Conservation (phyloP, 441 rosid genomes). For the Mallotus repandus region DNA sequence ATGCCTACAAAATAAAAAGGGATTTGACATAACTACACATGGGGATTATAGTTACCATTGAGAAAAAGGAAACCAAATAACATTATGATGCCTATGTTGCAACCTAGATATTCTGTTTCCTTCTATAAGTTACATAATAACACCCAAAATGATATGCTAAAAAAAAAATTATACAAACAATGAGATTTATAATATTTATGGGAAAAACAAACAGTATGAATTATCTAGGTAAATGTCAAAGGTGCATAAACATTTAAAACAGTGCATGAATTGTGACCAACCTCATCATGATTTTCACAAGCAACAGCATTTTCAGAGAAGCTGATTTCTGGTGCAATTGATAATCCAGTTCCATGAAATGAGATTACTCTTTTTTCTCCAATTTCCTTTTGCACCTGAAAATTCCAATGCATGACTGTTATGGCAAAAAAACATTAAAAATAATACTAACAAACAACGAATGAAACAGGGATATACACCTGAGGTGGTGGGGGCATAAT, state of each 20-base stretch:
- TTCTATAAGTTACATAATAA: too few species aligned
- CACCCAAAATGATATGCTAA: too few species aligned
- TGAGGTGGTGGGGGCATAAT: conserved; percentile 95
- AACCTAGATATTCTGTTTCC: too few species aligned
- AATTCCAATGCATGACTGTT: conserved; percentile 24
- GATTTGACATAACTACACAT: background rate
- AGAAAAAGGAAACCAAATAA: background rate
- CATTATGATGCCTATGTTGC: too few species aligned
- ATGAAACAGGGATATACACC: conserved; percentile 39
- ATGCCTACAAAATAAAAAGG: background rate
- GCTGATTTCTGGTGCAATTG: conserved; percentile 61
- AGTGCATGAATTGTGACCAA: conserved; percentile 27
- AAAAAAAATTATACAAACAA: background rate
- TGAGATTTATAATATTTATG: background rate
- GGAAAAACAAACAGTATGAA: background rate
- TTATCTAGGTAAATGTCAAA: background rate
- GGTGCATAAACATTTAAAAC: background rate
- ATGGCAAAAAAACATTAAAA: background rate
- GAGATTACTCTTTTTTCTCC: conserved; percentile 82
- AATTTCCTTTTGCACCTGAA: conserved; percentile 91
- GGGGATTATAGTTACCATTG: background rate
- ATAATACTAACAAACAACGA: conserved; percentile 7
- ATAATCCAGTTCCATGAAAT: conserved; percentile 70
- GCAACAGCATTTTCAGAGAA: conserved; percentile 51
- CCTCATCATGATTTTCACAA: conserved; percentile 70